phyloP scores from a whole-genome alignment of 1,139 yeast species.

The Debaryomycetaceae sp. region DNA sequence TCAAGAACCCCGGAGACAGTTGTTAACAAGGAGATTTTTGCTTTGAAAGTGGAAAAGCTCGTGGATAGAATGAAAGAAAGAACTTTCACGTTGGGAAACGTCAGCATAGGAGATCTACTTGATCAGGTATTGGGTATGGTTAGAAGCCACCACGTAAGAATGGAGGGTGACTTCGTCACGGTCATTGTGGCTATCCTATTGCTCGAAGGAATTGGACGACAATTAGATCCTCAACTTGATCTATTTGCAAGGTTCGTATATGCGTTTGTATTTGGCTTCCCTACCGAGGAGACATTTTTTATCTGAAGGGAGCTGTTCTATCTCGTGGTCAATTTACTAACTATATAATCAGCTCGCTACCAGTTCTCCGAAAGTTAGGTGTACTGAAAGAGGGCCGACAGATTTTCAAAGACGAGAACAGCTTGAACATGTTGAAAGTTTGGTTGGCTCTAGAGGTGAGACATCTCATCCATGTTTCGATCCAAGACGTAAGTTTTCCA shows the following conservation, averaged over 20 bases:
- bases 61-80: conserved; percentile 79
- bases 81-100: conserved; percentile 89
- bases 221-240: conserved; percentile 87
- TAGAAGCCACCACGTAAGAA: conserved; percentile 86
- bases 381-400: conserved; percentile 63
- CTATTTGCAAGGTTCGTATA: conserved; percentile 92
- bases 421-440: conserved; percentile 77
- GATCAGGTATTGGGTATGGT: conserved; percentile 90
- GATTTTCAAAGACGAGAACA: conserved; percentile 55
- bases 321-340: conserved; percentile 22
- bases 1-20: conserved; percentile 94
- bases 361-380: conserved; percentile 82
- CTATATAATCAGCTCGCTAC: conserved; percentile 60
- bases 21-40: conserved; percentile 77
- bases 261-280: conserved; percentile 56
- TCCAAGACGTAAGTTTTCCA: conserved; percentile 65
- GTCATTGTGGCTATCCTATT: conserved; percentile 87
- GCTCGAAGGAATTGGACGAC: conserved; percentile 93
- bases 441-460: conserved; percentile 91
- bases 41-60: conserved; percentile 77
- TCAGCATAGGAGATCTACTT: conserved; percentile 86
- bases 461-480: conserved; percentile 78
- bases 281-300: conserved; percentile 31
- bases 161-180: conserved; percentile 96
- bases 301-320: neutral